Evolutionary conservation across 2,329 filamentous ascomycete genomes (phyloP), one percentile per base, ranked within the genome.

Genomic region (Xylariaceae sp.): DNA sequence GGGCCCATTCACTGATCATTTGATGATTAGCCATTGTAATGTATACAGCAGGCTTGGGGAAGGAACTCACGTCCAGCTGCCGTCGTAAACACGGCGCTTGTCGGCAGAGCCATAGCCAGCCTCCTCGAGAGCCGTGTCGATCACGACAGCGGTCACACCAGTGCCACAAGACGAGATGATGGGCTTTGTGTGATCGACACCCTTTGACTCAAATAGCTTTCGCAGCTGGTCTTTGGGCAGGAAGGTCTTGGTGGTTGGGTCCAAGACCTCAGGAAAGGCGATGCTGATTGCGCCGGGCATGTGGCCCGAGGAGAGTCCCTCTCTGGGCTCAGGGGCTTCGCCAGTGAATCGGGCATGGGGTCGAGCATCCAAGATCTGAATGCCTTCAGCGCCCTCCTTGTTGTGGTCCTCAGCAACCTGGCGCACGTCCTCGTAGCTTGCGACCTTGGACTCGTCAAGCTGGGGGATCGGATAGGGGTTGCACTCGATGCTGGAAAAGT

Each of bases 121-220:
- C 69, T 90, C 85, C 31, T 83, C 83, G 48, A 99, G 73, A 2
- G 91, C 94, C 36, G 91, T 87, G 67, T 99, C 94, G 40, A 99
- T 83, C 41, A 97, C 83, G 16, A 89, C 90, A 7, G 94, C 94
- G 11, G 92, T 97, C 47, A 99, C 93, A 33, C 94, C 94, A 6
- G 92, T 97, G 12, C 94, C 94, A 64, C 94, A 99, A 63, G 83
- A 93, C 45, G 84, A 88, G 62, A 97, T 87, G 60, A 97, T 89
- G 3, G 92, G 88, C 69, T 87, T 90, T 28, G 78, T 77, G 0
- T 88, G 83, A 66, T 96, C 86, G 9, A 99, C 75, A 0, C 90
- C 87, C 67, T 88, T 93, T n/a, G 79, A 76, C 68, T 88, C 77
- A 64, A 99, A 94, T 14, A 97, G 67, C 64, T 86, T 81, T 61